These are phyloP conservation scores for Mucor irregularis DNA, from an alignment of 371 early-diverging fungal species.

Conservation along the genomic window DNA sequence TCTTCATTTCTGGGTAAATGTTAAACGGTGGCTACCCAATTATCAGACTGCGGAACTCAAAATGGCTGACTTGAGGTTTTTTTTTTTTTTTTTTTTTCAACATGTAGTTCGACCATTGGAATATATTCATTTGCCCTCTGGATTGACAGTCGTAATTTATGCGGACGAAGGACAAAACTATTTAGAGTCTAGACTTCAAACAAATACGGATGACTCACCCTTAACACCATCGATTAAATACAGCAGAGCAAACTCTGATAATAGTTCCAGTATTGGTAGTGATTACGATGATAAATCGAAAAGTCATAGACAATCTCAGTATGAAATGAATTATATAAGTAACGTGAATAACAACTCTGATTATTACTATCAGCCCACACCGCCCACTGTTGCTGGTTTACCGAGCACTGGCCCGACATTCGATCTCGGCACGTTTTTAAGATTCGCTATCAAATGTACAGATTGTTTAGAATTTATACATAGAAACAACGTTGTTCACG, in stretches of 20 bases:
- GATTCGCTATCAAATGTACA: constrained; percentile 46
- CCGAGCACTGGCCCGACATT: constrained; percentile 18
- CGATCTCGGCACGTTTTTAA: constrained; percentile 45
- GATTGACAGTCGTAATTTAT: constrained; percentile 38
- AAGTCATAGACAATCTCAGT: neutral
- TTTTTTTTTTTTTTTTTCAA: neutral
- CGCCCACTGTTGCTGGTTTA: constrained; percentile 4
- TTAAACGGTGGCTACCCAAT: too few relatives aligned
- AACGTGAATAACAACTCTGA: neutral
- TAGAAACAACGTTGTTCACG: constrained; percentile 42
- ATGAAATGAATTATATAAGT: neutral
- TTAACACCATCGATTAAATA: neutral
- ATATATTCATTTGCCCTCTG: constrained; percentile 36
- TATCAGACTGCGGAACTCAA: neutral
- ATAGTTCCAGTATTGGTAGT: constrained; percentile 2
- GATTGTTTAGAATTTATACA: constrained; percentile 49
- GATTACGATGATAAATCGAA: constrained; percentile 1
- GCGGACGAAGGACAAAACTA: constrained; percentile 38
- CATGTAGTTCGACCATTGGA: constrained; percentile 42
- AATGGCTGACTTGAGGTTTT: neutral
- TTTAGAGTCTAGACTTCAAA: constrained; percentile 12
- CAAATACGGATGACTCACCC: constrained; percentile 1
- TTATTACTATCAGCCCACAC: constrained; percentile 3
- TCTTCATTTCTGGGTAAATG: constrained; percentile 34
- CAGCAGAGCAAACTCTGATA: neutral